Evolutionary conservation across 108 stramenopile species (phyloP), one percentile per base, ranked within the genome.

Genomic region (Cyclotella distinguenda): DNA sequence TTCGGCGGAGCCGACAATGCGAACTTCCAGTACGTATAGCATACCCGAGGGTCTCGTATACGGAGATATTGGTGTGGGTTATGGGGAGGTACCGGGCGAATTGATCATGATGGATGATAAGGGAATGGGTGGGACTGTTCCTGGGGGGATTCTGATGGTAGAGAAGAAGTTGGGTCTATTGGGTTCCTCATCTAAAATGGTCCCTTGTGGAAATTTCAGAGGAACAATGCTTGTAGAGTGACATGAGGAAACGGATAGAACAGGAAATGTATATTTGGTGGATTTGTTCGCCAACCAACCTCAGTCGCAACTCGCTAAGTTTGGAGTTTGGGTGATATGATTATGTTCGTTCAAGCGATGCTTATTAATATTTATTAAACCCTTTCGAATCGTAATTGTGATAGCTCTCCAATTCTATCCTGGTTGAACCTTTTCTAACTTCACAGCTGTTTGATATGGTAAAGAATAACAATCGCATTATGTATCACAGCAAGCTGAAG

Each of bases 21-120:
- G 81, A 58, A 90, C 88, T 4, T 78, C 78, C 15, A 79, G 84
- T 7, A 70, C 77, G 16, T 93, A 93, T 64, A 79, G 82, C 21
- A 88, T 93, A 48, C 86, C 92, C 15, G 77, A 84, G 27, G 92
- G 92, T 21, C 64, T 74, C 51, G 44, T 93, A 0, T 93, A 84
- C 55, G 87, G 84, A 15, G 92, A 93, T 40, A 65, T 84, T 16
- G 40, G 42, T 27, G 78, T 93, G 4, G 64, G 58, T 7, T 79
- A 78, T 49, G 82, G 85, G 5, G 56, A 73, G 2, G 57, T 42
- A 54, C 82, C 82, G 25, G 87, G 84, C 23, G 61, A 62, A 12
- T 60, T 78, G 30, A 56, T 76, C 33, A 78, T 83, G 64, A 64
- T 77, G 55, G 65, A 81, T 32, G 56, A 61, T 59, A 72, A 68